These are phyloP conservation scores for Miscanthus lutarioriparius DNA, from an alignment of 176 grass and related monocot species.

Conservation along the genomic window DNA sequence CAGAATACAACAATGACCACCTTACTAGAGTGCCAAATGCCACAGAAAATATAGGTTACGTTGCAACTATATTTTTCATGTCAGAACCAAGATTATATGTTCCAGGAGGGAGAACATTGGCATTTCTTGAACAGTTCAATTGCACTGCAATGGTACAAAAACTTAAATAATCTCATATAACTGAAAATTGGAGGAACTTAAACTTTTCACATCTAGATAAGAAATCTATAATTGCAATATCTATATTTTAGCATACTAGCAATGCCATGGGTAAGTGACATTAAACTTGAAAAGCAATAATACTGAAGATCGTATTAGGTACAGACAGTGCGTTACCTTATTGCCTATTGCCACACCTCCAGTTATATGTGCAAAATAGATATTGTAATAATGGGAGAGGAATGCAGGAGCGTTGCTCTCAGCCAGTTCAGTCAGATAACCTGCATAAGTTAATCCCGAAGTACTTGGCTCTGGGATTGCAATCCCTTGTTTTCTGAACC, in stretches of 20 bases:
- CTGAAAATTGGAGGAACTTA: neutral
- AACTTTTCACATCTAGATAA: neutral
- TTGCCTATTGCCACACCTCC: slow-evolving; percentile 71
- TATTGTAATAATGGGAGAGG: slow-evolving; percentile 94
- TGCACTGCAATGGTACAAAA: neutral
- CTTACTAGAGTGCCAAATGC: neutral
- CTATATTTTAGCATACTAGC: neutral
- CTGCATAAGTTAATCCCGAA: slow-evolving; percentile 71
- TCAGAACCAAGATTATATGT: neutral
- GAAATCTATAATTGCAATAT: neutral
- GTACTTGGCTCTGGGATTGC: slow-evolving; percentile 65
- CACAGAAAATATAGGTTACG: neutral
- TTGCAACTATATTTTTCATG: neutral
- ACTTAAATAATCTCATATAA: neutral
- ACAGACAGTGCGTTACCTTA: slow-evolving; percentile 54
- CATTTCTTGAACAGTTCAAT: neutral
- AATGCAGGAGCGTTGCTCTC: slow-evolving; percentile 72
- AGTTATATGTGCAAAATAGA: slow-evolving; percentile 88
- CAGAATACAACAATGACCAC: neutral
- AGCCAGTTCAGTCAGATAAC: slow-evolving; percentile 72
- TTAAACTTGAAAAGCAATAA: neutral
- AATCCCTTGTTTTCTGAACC: slow-evolving; percentile 72
- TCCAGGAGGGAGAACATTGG: neutral
- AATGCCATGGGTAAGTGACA: neutral
- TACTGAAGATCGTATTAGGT: slow-evolving; percentile 16